Percentiles rank a stretch among this genome's conserved stretches.
These are phyloP conservation scores for Dentipellis fragilis DNA, from an alignment of 768 basidiomycete genomes.

Conservation along the genomic window DNA sequence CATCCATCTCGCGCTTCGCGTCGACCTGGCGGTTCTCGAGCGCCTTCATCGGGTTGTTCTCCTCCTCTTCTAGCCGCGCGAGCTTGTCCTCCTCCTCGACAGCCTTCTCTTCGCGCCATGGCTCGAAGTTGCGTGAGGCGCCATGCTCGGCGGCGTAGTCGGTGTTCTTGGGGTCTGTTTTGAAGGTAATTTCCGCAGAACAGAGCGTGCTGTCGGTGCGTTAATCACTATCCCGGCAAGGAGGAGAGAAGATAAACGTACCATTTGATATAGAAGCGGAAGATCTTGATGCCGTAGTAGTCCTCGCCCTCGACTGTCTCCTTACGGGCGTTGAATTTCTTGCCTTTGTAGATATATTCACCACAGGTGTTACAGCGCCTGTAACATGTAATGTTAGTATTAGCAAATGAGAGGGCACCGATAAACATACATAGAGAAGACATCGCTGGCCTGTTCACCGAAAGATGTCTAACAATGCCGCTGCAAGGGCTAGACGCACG, in stretches of 20 bases:
- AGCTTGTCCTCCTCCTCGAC: conserved; percentile 78
- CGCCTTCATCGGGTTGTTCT: conserved; percentile 95
- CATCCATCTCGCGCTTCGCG: conserved; percentile 97
- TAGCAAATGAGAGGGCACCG: too few relatives aligned
- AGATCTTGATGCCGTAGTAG: conserved; percentile 97
- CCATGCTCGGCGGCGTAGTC: conserved; percentile 93
- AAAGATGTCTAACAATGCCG: too few relatives aligned
- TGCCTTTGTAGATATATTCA: conserved; percentile 98
- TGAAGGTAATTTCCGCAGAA: conserved; percentile 98
- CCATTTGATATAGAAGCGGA: conserved; percentile 91
- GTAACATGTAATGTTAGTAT: too few relatives aligned
- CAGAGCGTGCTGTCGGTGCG: conserved; percentile 64
- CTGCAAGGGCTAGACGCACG: too few relatives aligned
- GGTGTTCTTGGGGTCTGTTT: conserved; percentile 97
- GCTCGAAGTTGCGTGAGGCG: conserved; percentile 95
- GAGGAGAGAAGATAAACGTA: conserved; percentile 28
- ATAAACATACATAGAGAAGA: too few relatives aligned
- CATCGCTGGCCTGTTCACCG: too few relatives aligned
- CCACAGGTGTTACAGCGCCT: conserved; percentile 95
- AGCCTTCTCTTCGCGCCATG: conserved; percentile 80
- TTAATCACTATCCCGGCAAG: conserved; percentile 12
- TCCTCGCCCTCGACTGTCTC: conserved; percentile 97
- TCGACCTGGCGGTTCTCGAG: conserved; percentile 89
- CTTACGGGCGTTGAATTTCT: conserved; percentile 99
- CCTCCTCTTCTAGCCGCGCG: conserved; percentile 81